A percentile compares a stretch with the other conserved stretches of the same genome.
Evolutionary conservation across 345 rosid species (phyloP).

Genomic region (Arabidopsis suecica): DNA sequence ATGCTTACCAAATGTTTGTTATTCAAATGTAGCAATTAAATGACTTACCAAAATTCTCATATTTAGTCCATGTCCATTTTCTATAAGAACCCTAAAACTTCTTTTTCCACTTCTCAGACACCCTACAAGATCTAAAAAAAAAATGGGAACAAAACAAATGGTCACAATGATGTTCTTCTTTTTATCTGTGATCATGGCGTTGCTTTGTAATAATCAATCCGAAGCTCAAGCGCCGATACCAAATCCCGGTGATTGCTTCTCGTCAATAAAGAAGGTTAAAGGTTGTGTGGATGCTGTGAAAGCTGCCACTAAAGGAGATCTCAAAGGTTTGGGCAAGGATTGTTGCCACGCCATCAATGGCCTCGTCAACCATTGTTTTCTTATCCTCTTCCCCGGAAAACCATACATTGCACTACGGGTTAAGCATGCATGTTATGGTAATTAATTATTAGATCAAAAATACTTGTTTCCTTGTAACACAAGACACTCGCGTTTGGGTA

Average conservation of each 20-base stretch:
- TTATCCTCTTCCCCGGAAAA: constrained; percentile 1
- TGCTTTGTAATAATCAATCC: constrained; percentile 9
- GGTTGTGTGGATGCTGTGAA: constrained; percentile 32
- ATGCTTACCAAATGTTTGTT: not conserved
- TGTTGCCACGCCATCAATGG: constrained; percentile 21
- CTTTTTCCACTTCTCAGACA: not conserved
- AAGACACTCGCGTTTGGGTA: not conserved
- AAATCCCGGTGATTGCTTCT: not conserved
- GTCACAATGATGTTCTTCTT: constrained; percentile 13
- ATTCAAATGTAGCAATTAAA: not conserved
- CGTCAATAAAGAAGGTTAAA: not conserved
- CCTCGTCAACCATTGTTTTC: constrained; percentile 8
- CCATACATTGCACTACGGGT: not conserved
- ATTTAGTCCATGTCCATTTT: not conserved
- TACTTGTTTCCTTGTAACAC: not conserved
- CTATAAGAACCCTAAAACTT: constrained; percentile 13
- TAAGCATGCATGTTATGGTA: constrained; percentile 1
- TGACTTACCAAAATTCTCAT: not conserved
- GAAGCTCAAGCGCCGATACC: not conserved
- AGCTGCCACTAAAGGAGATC: not conserved
- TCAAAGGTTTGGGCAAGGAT: constrained; percentile 15
- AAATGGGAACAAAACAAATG: constrained; percentile 27
- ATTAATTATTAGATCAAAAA: not conserved
- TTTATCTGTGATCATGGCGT: not conserved
- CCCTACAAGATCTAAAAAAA: not conserved